A percentile compares a stretch with the other conserved stretches of the same genome.
Evolutionary conservation across 2,329 filamentous ascomycete genomes (phyloP).

Genomic region (Plectosphaerella plurivora): DNA sequence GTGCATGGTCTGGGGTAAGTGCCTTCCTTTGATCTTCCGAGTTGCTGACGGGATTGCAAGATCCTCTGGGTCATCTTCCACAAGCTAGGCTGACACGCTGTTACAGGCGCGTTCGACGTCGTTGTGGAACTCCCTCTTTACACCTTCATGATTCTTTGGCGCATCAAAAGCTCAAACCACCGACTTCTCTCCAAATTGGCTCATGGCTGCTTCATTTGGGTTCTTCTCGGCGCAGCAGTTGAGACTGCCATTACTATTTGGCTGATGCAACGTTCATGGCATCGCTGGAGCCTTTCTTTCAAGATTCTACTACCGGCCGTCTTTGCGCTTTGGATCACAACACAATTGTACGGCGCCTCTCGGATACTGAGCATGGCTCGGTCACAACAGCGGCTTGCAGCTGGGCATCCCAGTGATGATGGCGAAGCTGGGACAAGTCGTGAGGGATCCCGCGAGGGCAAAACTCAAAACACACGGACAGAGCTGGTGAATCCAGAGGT

Average conservation of each 20-base stretch:
- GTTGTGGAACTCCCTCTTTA: conserved; percentile 10
- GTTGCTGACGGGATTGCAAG: no score
- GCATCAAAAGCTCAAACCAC: conserved; percentile 4
- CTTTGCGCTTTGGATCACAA: conserved; percentile 9
- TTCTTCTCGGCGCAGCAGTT: conserved; percentile 1
- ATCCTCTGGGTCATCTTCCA: no score
- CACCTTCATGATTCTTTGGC: conserved; percentile 10
- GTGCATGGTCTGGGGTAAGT: conserved; percentile 12
- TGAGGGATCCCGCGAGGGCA: no score
- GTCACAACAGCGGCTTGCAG: background rate
- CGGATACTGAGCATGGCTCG: conserved; percentile 7
- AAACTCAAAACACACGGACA: no score
- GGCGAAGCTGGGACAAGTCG: no score
- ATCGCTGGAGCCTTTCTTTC: conserved; percentile 8
- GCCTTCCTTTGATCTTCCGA: no score
- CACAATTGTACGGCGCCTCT: conserved; percentile 10
- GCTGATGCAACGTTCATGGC: conserved; percentile 10
- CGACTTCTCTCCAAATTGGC: conserved; percentile 3
- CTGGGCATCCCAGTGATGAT: no score
- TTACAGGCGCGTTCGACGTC: conserved; percentile 7
- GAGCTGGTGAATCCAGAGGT: no score
- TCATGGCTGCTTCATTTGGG: conserved; percentile 4
- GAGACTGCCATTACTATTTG: conserved; percentile 9
- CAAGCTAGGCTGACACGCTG: no score
- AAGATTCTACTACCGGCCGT: conserved; percentile 7